These are phyloP conservation scores for Avena insularis DNA, from an alignment of 176 grass and related monocot genomes.

Conservation along the genomic window DNA sequence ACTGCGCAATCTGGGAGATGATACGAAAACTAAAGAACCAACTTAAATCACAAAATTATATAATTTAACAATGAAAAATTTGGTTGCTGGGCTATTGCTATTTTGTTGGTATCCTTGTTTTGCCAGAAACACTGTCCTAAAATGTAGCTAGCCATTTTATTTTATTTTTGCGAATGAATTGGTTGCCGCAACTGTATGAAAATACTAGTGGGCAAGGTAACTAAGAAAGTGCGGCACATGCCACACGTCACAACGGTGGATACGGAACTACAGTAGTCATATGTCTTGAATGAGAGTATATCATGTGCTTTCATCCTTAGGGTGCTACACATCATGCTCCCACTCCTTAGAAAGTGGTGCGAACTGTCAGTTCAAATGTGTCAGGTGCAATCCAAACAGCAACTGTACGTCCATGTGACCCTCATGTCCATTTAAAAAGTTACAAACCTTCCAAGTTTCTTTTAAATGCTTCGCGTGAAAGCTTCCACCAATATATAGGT, in stretches of 20 bases:
- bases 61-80: constrained; percentile 14
- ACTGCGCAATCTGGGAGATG: constrained; percentile 2
- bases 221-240: not conserved
- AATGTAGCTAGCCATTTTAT: not conserved
- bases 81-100: not conserved
- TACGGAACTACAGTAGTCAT: not conserved
- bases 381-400: constrained; percentile 10
- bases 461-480: not conserved
- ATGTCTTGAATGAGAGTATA: constrained; percentile 1
- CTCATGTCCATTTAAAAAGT: not conserved
- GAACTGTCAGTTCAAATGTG: constrained; percentile 5
- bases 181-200: not conserved
- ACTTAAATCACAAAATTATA: constrained; percentile 31
- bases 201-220: constrained; percentile 14
- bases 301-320: not conserved
- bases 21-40: constrained; percentile 7
- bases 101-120: not conserved
- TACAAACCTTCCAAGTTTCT: constrained; percentile 28
- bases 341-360: constrained; percentile 1
- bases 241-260: not conserved
- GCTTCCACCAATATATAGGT: constrained; percentile 19
- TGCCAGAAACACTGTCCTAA: not conserved
- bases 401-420: constrained; percentile 21
- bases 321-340: not conserved
- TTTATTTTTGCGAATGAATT: not conserved